Base-by-base conservation (phyloP, 805 yeast genomes). In the Teunomyces pallodes region DNA sequence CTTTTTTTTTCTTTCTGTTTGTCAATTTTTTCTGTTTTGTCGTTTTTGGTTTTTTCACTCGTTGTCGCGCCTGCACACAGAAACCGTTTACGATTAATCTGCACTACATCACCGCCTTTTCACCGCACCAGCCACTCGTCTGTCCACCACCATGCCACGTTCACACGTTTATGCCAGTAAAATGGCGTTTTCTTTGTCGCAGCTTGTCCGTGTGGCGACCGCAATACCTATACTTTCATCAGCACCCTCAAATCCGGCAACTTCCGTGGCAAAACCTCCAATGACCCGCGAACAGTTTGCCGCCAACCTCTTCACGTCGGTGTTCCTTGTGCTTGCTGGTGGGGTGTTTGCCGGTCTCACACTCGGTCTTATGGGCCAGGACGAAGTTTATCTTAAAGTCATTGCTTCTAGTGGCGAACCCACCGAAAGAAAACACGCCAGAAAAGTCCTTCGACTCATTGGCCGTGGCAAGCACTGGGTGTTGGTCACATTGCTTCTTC, bases 311-410 rank as follows among this genome's bases (percentile, higher is more conserved):
- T 45, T 71, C 43, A 71, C 84, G 10, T 84, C 94, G 1, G 75
- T 78, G 5, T 54, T 72, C 17, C 72, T 88, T 20, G 95, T 88
- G 1, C 59, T 89, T 31, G 72, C 86, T 3, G 96, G 96, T 49
- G 96, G 96, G 55, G 83, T 87, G n/a, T 89, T 89, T 75, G 96
- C 96, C 4, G 96, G 96, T 6, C 75, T 92, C 38, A 94, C 99
- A n/a, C 74, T 92, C 43, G 98, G 94, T 2, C 77, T 92, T 9
- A 92, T 92, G 99, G 98, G 98, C 56, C 98, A 92, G 67, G 98
- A 92, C 66, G 98, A 92, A 66, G 92, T 92, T 20, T 89, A 91
- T 59, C 75, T 92, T 52, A 92, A 89, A 66, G 99, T 92, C 9
- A 86, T 92, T 52, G 84, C 90, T 46, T 82, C 86, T 41, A 82